Evolutionary conservation across 306 rosid species (phyloP), one percentile per base, ranked within the genome.

Genomic region (Hylodesmum podocarpum): DNA sequence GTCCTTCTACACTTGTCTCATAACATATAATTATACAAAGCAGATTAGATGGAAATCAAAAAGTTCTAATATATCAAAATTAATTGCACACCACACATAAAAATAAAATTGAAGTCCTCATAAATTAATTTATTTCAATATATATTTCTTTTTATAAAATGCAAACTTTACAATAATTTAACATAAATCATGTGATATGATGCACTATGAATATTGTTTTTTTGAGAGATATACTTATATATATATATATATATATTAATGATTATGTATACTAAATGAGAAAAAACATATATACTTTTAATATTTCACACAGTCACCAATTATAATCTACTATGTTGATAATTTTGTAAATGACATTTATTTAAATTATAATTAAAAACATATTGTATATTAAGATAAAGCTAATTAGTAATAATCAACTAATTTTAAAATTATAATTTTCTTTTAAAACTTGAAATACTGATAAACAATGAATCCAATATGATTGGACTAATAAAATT

Each of bases 1-100:
- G 40, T 75, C 89, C 91, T 88, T 77, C 85, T 82, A 54, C 41
- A 44, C 29, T 54, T 44, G 63, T 63, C 25, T 34, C 31, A 49
- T 67, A 9, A 14, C 25, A 57, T n/a, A 11, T 5, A 43, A 10
- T 71, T 61, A 16, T 33, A 58, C 11, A 19, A 53, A 27, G 12
- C 3, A 55, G 4, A 81, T 40, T 11, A 37, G 24, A 63, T 57
- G 14, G 1, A 65, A 46, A 29, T 29, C 24, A 24, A 67, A 0
- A 15, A 55, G 33, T 14, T 62, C 21, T 12, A 12, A 67, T 15
- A 37, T 31, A 62, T 13, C 15, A 53, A 21, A 22, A 9, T 53
- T 53, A 3, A 53, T 14, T 3, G 31, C 61, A 54, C n/a, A 16
- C 24, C 4, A 25, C 37, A 27, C 37, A 24, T 8, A 3, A 55